A percentile compares a stretch with the other conserved stretches of the same genome.
Evolutionary conservation across 2,329 filamentous ascomycete genomes (phyloP).

Genomic region (Talaromyces funiculosus): DNA sequence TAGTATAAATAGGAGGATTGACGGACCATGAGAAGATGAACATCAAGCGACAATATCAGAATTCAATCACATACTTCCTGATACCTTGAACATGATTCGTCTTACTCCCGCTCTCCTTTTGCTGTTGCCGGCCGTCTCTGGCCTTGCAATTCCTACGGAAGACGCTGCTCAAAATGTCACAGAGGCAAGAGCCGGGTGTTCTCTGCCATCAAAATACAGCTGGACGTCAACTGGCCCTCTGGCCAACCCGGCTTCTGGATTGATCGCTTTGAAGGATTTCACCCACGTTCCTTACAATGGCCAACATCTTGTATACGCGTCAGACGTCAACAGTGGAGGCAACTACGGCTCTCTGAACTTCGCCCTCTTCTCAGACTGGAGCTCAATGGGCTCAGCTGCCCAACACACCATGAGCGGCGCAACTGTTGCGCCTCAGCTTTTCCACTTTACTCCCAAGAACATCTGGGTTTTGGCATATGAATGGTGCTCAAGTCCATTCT

Average conservation of each 20-base stretch:
- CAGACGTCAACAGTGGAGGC: conserved; percentile 40
- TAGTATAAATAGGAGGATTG: background rate
- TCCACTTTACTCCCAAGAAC: conserved; percentile 57
- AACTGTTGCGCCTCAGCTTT: conserved; percentile 57
- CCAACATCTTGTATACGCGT: conserved; percentile 57
- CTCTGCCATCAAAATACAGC: conserved; percentile 50
- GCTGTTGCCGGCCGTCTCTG: background rate
- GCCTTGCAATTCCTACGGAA: background rate
- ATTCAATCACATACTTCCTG: background rate
- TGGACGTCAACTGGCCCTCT: conserved; percentile 52
- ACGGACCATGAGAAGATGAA: background rate
- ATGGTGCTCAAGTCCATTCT: conserved; percentile 57
- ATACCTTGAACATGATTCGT: background rate
- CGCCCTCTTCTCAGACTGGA: conserved; percentile 49
- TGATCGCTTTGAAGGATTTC: conserved; percentile 60
- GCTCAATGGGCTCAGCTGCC: conserved; percentile 45
- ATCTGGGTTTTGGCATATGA: conserved; percentile 60
- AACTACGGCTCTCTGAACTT: conserved; percentile 57
- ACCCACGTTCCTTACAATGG: conserved; percentile 52
- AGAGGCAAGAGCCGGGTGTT: conserved; percentile 30
- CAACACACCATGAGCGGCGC: conserved; percentile 48
- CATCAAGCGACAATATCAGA: background rate
- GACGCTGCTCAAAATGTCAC: background rate
- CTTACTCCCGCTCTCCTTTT: background rate
- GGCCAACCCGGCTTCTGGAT: conserved; percentile 49